phyloP scores from a whole-genome alignment of 306 rosid genomes.

The Acmispon strigosus region DNA sequence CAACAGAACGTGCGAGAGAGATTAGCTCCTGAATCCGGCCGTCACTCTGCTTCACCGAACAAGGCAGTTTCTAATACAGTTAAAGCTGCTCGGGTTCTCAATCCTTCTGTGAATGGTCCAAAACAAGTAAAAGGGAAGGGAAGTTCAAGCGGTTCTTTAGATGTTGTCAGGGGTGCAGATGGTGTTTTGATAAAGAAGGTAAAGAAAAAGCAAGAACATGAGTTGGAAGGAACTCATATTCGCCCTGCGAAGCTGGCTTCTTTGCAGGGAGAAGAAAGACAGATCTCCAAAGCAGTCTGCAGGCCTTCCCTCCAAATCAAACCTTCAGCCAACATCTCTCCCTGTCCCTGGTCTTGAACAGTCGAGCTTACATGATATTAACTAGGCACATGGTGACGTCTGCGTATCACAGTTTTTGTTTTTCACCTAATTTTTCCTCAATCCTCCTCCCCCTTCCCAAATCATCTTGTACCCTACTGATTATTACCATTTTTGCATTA shows the following conservation, averaged over 20 bases:
- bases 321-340: constrained; percentile 45
- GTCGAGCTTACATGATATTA: constrained; percentile 67
- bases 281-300: constrained; percentile 52
- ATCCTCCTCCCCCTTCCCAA: not conserved
- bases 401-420: constrained; percentile 17
- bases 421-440: not conserved
- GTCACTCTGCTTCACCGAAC: constrained; percentile 33
- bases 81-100: constrained; percentile 34
- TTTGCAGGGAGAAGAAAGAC: constrained; percentile 53
- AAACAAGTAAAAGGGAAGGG: constrained; percentile 72
- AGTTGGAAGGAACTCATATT: constrained; percentile 41
- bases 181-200: constrained; percentile 47
- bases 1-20: constrained; percentile 53
- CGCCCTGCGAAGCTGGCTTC: constrained; percentile 46
- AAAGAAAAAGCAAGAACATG: constrained; percentile 64
- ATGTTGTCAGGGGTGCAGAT: constrained; percentile 49
- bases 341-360: constrained; percentile 69
- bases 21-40: constrained; percentile 47
- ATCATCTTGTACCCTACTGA: constrained; percentile 21
- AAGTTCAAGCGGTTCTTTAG: constrained; percentile 42
- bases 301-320: constrained; percentile 49
- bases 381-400: constrained; percentile 28
- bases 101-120: constrained; percentile 33
- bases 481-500: constrained; percentile 65
- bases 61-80: constrained; percentile 41